A percentile compares a stretch with the other conserved stretches of the same genome.
Conservation (phyloP, 106 monocot species). For the Hemerocallis citrina region DNA sequence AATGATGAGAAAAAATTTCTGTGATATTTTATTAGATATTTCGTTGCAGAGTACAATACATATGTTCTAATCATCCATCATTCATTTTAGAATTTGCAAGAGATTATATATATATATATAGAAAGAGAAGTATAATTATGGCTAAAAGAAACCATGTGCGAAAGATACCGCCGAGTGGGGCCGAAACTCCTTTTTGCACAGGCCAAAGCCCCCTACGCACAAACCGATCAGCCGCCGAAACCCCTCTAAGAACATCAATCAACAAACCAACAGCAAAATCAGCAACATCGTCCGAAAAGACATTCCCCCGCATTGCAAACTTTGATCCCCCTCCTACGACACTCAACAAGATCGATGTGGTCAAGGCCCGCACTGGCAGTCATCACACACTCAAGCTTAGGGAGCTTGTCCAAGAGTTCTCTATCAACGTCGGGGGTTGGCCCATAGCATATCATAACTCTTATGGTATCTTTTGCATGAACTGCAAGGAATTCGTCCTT, state of each 20-base stretch:
- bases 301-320: conserved; percentile 28
- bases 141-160: too few relatives aligned
- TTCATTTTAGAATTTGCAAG: too few relatives aligned
- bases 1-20: too few relatives aligned
- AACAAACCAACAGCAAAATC: conserved; percentile 37
- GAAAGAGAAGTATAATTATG: too few relatives aligned
- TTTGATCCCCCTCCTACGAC: conserved; percentile 21
- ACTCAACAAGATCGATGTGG: conserved; percentile 35
- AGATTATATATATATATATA: too few relatives aligned
- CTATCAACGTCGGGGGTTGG: background rate
- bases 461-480: too few relatives aligned
- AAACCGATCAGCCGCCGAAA: conserved; percentile 27
- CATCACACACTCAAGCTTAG: conserved; percentile 4
- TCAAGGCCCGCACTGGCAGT: conserved; percentile 17
- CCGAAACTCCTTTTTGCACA: conserved; percentile 12
- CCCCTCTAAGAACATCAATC: conserved; percentile 28
- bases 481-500: too few relatives aligned
- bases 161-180: too few relatives aligned
- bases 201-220: conserved; percentile 27
- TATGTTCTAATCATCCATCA: too few relatives aligned
- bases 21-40: too few relatives aligned
- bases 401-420: conserved; percentile 3
- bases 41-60: too few relatives aligned
- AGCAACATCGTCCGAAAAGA: conserved; percentile 25
- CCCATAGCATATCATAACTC: too few relatives aligned